A percentile compares a stretch with the other conserved stretches of the same genome.
Conservation (phyloP, 2,329 filamentous ascomycete genomes). For the Penicillium brevicompactum region DNA sequence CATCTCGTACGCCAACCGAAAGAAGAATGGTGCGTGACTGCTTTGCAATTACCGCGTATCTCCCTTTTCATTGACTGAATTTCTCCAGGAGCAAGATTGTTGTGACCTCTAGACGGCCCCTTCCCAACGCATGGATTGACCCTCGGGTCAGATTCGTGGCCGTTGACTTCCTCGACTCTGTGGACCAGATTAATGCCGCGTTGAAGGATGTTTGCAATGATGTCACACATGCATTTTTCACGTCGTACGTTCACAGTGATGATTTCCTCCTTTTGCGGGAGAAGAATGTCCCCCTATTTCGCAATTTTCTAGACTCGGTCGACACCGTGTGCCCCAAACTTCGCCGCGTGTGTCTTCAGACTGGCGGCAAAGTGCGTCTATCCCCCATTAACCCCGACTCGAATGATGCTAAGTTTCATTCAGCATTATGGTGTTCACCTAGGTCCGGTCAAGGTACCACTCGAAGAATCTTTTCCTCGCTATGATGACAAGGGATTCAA, state of each 20-base stretch:
- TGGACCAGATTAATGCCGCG: conserved; percentile 17
- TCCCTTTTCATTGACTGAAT: neutral
- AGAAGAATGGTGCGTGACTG: conserved; percentile 20
- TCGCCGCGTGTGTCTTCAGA: conserved; percentile 32
- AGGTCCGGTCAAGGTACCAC: conserved; percentile 25
- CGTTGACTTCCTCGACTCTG: conserved; percentile 29
- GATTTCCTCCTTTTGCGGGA: conserved; percentile 29
- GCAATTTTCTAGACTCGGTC: conserved; percentile 36
- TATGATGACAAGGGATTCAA: conserved; percentile 23
- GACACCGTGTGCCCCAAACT: conserved; percentile 25
- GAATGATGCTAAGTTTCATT: neutral
- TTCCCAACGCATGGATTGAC: conserved; percentile 25
- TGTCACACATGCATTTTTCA: conserved; percentile 39
- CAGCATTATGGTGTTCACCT: conserved; percentile 34
- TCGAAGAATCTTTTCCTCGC: conserved; percentile 22
- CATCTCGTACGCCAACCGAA: conserved; percentile 31
- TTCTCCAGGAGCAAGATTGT: conserved; percentile 30
- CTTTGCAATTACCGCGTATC: no score
- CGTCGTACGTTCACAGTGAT: conserved; percentile 37
- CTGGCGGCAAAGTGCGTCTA: conserved; percentile 30
- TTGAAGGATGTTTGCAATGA: conserved; percentile 24
- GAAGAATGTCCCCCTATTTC: conserved; percentile 33
- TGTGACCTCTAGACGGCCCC: conserved; percentile 29
- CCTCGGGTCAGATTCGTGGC: conserved; percentile 35
- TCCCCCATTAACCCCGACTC: neutral